A percentile compares a stretch with the other conserved stretches of the same genome.
Evolutionary conservation across 768 basidiomycete genomes (phyloP).

Genomic region (Phlegmacium glaucopus): DNA sequence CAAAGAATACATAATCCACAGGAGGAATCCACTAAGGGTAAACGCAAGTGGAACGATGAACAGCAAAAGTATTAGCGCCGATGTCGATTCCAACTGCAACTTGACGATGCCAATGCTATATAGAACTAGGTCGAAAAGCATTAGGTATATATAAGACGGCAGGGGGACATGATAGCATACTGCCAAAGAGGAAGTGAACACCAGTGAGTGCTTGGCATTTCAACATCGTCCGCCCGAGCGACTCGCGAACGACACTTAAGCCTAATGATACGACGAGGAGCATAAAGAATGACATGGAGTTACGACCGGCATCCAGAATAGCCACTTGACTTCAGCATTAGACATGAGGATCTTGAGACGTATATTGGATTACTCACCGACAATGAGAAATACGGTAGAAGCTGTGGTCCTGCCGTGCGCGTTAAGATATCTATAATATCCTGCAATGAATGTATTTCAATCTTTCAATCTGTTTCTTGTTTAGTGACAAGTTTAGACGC

Average conservation of each 20-base stretch:
- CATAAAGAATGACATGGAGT: slow-evolving; percentile 94
- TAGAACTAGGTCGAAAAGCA: slow-evolving; percentile 47
- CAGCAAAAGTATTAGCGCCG: slow-evolving; percentile 76
- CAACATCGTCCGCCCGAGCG: slow-evolving; percentile 80
- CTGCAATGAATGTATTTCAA: slow-evolving; percentile 32
- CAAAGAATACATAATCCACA: slow-evolving; percentile 93
- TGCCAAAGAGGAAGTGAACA: slow-evolving; percentile 91
- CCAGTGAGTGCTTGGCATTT: slow-evolving; percentile 78
- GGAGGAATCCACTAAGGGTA: slow-evolving; percentile 91
- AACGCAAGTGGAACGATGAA: slow-evolving; percentile 95
- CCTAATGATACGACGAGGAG: slow-evolving; percentile 91
- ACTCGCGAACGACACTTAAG: slow-evolving; percentile 87
- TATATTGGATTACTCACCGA: slow-evolving; percentile 50
- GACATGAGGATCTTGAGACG: background rate
- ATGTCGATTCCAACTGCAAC: slow-evolving; percentile 87
- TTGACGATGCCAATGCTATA: slow-evolving; percentile 96
- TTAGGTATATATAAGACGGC: slow-evolving; percentile 1
- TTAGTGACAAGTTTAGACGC: slow-evolving; percentile 15
- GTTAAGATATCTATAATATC: slow-evolving; percentile 94
- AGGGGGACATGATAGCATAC: slow-evolving; percentile 44
- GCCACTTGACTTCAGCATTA: slow-evolving; percentile 53
- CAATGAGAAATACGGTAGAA: slow-evolving; percentile 88
- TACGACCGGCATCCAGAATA: slow-evolving; percentile 92
- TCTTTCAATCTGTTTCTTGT: slow-evolving; percentile 2
- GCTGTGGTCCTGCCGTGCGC: slow-evolving; percentile 72